These are phyloP conservation scores for Fraxinus platypoda DNA, from an alignment of 305 asterid species.

Conservation along the genomic window DNA sequence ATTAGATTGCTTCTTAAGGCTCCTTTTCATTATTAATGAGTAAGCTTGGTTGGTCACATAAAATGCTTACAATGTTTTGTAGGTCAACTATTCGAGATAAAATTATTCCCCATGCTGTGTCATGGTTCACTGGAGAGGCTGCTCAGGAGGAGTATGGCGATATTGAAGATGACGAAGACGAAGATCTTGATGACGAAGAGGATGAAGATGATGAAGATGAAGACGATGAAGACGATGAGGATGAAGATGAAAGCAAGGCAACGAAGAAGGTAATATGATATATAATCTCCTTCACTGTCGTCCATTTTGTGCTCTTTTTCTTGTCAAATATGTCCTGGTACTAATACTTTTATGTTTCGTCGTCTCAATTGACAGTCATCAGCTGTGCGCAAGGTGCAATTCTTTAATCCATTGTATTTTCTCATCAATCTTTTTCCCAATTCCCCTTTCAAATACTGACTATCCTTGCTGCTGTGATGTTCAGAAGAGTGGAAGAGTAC, in stretches of 20 bases:
- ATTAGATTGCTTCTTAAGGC: neutral
- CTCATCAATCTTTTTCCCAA: neutral
- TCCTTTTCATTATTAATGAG: neutral
- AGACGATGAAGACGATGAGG: constrained; percentile 52
- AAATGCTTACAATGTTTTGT: constrained; percentile 4
- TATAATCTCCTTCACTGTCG: neutral
- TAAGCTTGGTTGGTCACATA: neutral
- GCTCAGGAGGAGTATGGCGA: constrained; percentile 62
- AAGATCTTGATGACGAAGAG: constrained; percentile 37
- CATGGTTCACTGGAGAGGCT: constrained; percentile 97
- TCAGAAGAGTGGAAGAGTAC: constrained; percentile 59
- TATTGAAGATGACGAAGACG: constrained; percentile 56
- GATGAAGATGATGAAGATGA: constrained; percentile 56
- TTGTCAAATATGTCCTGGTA: neutral
- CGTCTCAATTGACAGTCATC: constrained; percentile 21
- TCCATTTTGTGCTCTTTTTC: neutral
- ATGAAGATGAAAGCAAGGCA: constrained; percentile 50
- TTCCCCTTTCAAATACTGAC: neutral
- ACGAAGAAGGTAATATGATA: constrained; percentile 51
- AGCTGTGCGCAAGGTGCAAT: constrained; percentile 35
- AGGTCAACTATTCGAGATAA: constrained; percentile 86
- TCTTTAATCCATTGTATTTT: neutral
- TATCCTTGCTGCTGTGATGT: constrained; percentile 12
- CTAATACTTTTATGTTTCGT: constrained; percentile 3
- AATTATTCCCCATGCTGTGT: constrained; percentile 86